Evolutionary conservation across 177 flowering plant species (phyloP), one percentile per base, ranked within the genome.

Genomic region (Tripterygium wilfordii): DNA sequence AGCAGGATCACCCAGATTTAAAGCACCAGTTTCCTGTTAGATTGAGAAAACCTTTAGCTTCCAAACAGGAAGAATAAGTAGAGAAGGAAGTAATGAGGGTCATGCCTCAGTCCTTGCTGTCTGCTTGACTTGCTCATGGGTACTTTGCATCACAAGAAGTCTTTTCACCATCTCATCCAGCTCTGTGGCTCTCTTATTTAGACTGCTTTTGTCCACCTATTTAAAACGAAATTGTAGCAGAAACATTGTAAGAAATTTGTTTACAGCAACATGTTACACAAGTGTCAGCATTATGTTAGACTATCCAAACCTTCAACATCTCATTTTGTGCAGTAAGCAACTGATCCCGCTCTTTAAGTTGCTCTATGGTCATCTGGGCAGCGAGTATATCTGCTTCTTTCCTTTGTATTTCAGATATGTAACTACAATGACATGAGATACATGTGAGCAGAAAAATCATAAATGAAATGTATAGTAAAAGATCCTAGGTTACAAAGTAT

Each of bases 321-420:
- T 79, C 85, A 64, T 85, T 88, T 56, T 88, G 87, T 26, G 84
- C 81, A 19, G 71, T 56, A 33, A 85, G 78, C 54, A 81, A 64
- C 60, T 79, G 87, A 56, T 78, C 81, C 26, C 85, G 78, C 46
- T 79, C 77, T 43, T 62, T 62, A 49, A 83, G 72, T 59, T 83
- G 83, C 58, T 75, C 81, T 22, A 76, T 28, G 15, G 28, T 54
- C 46, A 81, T 62, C 56, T 79, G 76, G 21, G 70, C 56, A 49
- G 67, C 57, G 9, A 81, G 60, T 14, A 70, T 29, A 22, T 79
- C 76, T 45, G 74, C 63, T 50, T 78, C 67, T 54, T 46, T 78
- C 49, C 45, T 60, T 28, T 67, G 61, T 45, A 67, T 51, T 56
- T 73, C 91, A 19, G 59, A 58, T 30, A 69, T 58, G 69, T 70